Evolutionary conservation across 2,329 filamentous ascomycete genomes (phyloP).

Genomic region (Apiospora sp.): DNA sequence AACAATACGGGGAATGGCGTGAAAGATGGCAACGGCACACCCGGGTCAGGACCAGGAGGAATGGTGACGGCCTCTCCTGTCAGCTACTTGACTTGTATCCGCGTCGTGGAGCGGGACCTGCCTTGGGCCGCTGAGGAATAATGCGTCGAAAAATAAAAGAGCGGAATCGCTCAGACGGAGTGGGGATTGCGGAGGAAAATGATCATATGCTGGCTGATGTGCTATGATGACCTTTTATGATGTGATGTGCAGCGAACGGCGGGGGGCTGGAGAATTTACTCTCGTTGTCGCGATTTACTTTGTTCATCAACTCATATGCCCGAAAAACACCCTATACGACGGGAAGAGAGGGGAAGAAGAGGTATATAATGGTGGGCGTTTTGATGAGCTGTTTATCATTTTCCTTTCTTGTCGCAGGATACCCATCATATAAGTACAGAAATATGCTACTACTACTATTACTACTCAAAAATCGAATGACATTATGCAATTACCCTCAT

Average conservation of each 20-base stretch:
- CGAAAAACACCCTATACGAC: background rate
- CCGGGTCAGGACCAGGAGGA: conserved; percentile 28
- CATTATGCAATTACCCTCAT: background rate
- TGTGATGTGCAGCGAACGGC: background rate
- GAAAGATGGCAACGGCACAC: conserved; percentile 25
- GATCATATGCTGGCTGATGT: background rate
- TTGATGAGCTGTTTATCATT: background rate
- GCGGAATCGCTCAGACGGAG: background rate
- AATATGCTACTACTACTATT: conserved; percentile 11
- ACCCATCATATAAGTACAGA: conserved; percentile 26
- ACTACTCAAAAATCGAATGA: conserved; percentile 14
- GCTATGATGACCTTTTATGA: conserved; percentile 24
- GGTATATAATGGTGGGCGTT: conserved; percentile 19
- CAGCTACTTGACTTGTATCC: conserved; percentile 42
- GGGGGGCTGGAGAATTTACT: background rate
- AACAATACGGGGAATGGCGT: conserved; percentile 49
- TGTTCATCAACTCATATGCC: background rate
- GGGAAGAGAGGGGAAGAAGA: background rate
- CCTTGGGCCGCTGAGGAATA: conserved; percentile 42
- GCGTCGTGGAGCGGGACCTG: conserved; percentile 42
- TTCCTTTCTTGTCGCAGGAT: conserved; percentile 25
- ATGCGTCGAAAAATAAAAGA: background rate
- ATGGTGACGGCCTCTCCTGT: conserved; percentile 33
- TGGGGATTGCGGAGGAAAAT: background rate
- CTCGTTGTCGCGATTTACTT: background rate